Base-by-base conservation (phyloP, 129 eudicot species). In the Artemisia annua region DNA sequence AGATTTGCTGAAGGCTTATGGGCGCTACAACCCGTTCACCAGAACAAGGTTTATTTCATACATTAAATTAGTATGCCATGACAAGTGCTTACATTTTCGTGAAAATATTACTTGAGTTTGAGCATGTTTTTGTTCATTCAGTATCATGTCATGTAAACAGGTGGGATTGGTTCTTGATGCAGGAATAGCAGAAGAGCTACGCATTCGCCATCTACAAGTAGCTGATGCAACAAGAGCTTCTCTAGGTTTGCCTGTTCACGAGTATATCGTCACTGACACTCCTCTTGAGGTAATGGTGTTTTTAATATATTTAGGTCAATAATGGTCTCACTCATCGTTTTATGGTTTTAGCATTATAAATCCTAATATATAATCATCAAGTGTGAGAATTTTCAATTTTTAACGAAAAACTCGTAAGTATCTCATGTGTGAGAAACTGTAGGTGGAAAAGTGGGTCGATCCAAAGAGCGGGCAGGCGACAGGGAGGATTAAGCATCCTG, bases 101-200 rank as follows among this genome's bases (percentile, higher is more conserved):
- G 32, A 14, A 4, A 14, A 5, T 24, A 68, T 52, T 24, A 35
- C 9, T 75, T 17, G 55, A 30, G 54, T 53, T 16, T 39, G 68
- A 66, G 59, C 58, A 19, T 49, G 61, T 28, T 11, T 57, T 17
- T 30, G 46, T 46, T 77, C 71, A 77, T 70, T 26, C 10, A 11
- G 7, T 71, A 71, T 57, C 43, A 46, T 50, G 61, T 69, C 62
- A 61, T 79, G 84, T 72, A 77, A 60, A 7, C 83, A 94, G 96
- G 96, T 94, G 73, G 99, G 97, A 75, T 80, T 94, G 78, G 97
- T 94, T 88, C 85, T 94, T 79, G 99, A 94, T 86, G 89, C 91
- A 74, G 99, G 92, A 69, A 94, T 94, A 39, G 99, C 90, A 75
- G 82, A 88, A 69, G 88, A 90, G 50, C 94, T 94, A 66, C 86